These are phyloP conservation scores for Phoma herbarum DNA, from an alignment of 2,329 filamentous ascomycete genomes.

Conservation along the genomic window DNA sequence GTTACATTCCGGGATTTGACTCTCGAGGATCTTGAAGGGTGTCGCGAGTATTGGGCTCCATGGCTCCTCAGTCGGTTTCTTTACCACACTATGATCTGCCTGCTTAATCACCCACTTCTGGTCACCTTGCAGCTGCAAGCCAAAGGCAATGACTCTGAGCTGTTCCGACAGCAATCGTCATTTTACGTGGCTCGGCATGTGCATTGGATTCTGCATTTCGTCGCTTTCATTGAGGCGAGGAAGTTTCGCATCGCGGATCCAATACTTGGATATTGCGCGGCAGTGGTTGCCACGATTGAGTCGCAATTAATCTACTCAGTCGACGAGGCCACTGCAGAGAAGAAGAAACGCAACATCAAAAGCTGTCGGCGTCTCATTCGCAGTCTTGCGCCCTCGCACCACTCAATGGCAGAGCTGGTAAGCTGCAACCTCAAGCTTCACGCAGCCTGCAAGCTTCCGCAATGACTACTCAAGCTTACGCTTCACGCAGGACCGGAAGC, in stretches of 20 bases:
- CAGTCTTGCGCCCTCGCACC: background rate
- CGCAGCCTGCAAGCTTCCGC: background rate
- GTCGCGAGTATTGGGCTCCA: conserved; percentile 12
- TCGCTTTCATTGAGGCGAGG: conserved; percentile 11
- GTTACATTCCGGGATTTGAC: conserved; percentile 3
- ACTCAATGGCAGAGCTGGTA: background rate
- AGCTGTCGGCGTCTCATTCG: conserved; percentile 11
- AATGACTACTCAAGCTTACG: background rate
- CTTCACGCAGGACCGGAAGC: background rate
- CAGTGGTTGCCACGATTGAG: conserved; percentile 10
- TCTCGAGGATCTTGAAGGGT: conserved; percentile 1
- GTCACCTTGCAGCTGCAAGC: conserved; percentile 7
- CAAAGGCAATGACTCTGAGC: conserved; percentile 5
- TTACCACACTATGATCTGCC: conserved; percentile 16
- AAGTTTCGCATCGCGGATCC: conserved; percentile 4
- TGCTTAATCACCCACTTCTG: conserved; percentile 13
- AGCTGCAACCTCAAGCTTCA: background rate
- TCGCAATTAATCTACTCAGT: conserved; percentile 8
- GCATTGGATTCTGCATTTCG: conserved; percentile 7
- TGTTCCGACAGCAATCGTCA: conserved; percentile 8
- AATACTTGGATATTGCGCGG: conserved; percentile 4
- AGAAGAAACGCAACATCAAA: conserved; percentile 10
- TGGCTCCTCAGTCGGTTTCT: conserved; percentile 12
- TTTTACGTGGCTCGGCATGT: conserved; percentile 14
- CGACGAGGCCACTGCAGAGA: conserved; percentile 3